Evolutionary conservation across 768 basidiomycete genomes (phyloP), one percentile per base, ranked within the genome.

Genomic region (Boletus pseudopeckii): DNA sequence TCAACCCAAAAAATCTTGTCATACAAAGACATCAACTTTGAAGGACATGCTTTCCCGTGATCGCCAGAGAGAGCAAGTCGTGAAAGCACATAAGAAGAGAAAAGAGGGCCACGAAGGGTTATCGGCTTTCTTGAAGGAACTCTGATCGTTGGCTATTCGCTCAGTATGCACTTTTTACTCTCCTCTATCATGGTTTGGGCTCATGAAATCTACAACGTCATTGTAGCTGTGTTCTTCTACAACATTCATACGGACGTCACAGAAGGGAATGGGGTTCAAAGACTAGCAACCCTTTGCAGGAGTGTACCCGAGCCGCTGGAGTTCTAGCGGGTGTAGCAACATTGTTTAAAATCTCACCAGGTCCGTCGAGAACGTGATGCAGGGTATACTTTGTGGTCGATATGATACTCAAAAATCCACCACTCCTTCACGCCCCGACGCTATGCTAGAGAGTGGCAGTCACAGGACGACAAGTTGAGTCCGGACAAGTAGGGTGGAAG

Each of bases 41-140:
- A 85, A 83, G 64, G 77, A 82, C 40, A 77, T 91, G 74, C 73
- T 90, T 33, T 77, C 77, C 26, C 79, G 80, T 38, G 86, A 85
- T 56, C 80, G 77, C 60, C 74, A 80, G 63, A 72, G 73, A 46
- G 74, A 72, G 59, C 68, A 71, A 65, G 60, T 57, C 52, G 55
- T 26, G 45, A 57, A 63, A 67, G 50, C 55, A 3, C 59, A 38
- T 8, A 54, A 55, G 52, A 63, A 59, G 42, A 59, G 50, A 45
- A 65, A 56, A 47, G 71, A 61, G 44, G 60, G 58, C 15, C 60
- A 54, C 4, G 72, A 66, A 26, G 78, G 80, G 18, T 71, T 88
- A 32, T 78, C 83, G 4, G 78, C 79, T 32, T 87, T 86, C 64
- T 50, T 68, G 59, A 58, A 63, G 37, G 48, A 53, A 17, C 65